These are phyloP conservation scores for Elongisporangium undulatum DNA, from an alignment of 352 stramenopile genomes.

Conservation along the genomic window DNA sequence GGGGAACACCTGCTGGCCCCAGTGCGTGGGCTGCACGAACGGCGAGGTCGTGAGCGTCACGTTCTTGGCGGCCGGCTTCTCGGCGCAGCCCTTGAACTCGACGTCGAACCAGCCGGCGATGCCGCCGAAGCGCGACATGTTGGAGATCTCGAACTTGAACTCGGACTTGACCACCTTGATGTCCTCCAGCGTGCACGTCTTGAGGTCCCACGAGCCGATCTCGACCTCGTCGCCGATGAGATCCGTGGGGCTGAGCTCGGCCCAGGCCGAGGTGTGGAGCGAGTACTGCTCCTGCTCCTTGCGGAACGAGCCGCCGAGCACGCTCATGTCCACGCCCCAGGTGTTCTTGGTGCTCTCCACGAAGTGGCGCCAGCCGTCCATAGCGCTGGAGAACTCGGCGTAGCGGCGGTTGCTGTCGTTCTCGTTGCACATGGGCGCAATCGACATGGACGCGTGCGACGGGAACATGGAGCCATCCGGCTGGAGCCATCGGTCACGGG, in stretches of 20 bases:
- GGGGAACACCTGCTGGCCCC: slow-evolving; percentile 85
- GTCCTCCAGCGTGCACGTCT: slow-evolving; percentile 80
- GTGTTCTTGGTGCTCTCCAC: slow-evolving; percentile 90
- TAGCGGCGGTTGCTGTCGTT: slow-evolving; percentile 85
- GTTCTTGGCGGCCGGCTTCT: slow-evolving; percentile 69
- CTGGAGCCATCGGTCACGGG: slow-evolving; percentile 96
- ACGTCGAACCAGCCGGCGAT: slow-evolving; percentile 99
- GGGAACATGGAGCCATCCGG: slow-evolving; percentile 97
- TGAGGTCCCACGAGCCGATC: slow-evolving; percentile 79
- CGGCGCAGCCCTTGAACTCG: slow-evolving; percentile 93
- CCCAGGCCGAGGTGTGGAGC: slow-evolving; percentile 81
- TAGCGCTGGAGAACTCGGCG: slow-evolving; percentile 77
- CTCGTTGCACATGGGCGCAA: slow-evolving; percentile 96
- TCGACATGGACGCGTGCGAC: slow-evolving; percentile 97
- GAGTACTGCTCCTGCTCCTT: slow-evolving; percentile 89
- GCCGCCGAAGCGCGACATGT: slow-evolving; percentile 87
- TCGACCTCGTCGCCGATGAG: slow-evolving; percentile 84
- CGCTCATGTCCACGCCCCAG: slow-evolving; percentile 97
- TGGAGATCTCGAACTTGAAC: slow-evolving; percentile 81
- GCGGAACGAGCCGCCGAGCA: slow-evolving; percentile 84
- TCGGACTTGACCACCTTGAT: slow-evolving; percentile 68
- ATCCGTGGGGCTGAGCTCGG: slow-evolving; percentile 64
- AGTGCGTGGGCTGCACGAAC: slow-evolving; percentile 86
- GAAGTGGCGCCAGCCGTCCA: slow-evolving; percentile 83
- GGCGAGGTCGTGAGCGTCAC: slow-evolving; percentile 91